phyloP scores from a whole-genome alignment of 768 basidiomycete genomes.

The Boletellus emodensis region DNA sequence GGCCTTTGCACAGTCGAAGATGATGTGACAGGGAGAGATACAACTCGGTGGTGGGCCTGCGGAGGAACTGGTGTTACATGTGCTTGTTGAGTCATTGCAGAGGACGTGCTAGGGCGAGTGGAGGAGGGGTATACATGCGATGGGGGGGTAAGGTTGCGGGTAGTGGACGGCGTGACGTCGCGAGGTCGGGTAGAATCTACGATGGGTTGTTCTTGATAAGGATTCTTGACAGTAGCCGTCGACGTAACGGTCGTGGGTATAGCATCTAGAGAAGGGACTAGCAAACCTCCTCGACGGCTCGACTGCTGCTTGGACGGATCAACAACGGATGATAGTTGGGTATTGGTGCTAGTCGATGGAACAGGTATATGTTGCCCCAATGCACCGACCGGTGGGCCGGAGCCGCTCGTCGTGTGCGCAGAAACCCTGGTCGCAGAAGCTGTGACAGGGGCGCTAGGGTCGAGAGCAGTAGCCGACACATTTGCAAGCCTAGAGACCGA shows the following conservation, averaged over 20 bases:
- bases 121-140: conserved; percentile 22
- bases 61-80: conserved; percentile 22
- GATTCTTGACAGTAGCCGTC: conserved; percentile 14
- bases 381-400: conserved; percentile 6
- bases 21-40: conserved; percentile 32
- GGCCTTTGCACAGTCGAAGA: conserved; percentile 19
- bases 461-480: conserved; percentile 1
- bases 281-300: conserved; percentile 13
- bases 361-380: conserved; percentile 7
- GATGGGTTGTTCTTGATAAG: conserved; percentile 18
- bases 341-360: conserved; percentile 1
- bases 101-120: conserved; percentile 19
- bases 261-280: conserved; percentile 15
- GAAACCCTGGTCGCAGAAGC: conserved; percentile 8
- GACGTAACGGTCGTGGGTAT: conserved; percentile 9
- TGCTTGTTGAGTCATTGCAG: conserved; percentile 18
- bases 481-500: conserved; percentile 10
- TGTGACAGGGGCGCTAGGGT: conserved; percentile 1
- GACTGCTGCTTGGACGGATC: conserved; percentile 22
- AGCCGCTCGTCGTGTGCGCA: not conserved
- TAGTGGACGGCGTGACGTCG: conserved; percentile 12
- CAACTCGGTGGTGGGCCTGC: conserved; percentile 32
- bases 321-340: conserved; percentile 8
- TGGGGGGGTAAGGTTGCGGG: conserved; percentile 19
- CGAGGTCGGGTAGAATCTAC: conserved; percentile 24